Percentiles rank a stretch among this genome's conserved stretches.
Conservation (phyloP, 106 monocot genomes). For the Agapanthus africanus region DNA sequence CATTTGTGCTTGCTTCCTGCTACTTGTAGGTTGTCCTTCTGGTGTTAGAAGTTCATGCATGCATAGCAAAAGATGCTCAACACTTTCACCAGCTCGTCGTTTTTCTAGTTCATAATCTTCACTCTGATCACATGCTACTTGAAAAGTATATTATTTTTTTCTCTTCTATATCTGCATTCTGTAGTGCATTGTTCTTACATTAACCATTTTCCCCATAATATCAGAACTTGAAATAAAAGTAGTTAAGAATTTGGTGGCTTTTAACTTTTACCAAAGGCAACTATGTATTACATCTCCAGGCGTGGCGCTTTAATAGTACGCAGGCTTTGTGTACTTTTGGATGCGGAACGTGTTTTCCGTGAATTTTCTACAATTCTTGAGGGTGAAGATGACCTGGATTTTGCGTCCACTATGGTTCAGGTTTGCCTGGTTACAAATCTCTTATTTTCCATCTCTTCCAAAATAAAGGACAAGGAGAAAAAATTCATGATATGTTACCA, state of each 20-base stretch:
- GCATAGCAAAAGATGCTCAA: conserved; percentile 29
- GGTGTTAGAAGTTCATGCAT: conserved; percentile 26
- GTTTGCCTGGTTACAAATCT: conserved; percentile 23
- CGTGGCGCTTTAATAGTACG: conserved; percentile 95
- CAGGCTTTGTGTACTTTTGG: conserved; percentile 83
- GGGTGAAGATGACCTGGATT: conserved; percentile 72
- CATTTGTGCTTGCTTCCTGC: background rate
- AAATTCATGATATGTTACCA: background rate
- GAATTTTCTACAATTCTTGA: conserved; percentile 83
- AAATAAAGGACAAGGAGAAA: background rate
- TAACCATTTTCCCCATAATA: background rate
- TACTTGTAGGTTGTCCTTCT: conserved; percentile 24
- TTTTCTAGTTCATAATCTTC: conserved; percentile 24
- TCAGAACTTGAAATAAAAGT: conserved; percentile 3
- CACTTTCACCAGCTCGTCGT: conserved; percentile 28
- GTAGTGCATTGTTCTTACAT: background rate
- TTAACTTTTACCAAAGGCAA: background rate
- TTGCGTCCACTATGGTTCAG: conserved; percentile 97
- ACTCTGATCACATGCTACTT: conserved; percentile 19
- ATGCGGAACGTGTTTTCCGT: conserved; percentile 72
- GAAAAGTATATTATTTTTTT: conserved; percentile 19
- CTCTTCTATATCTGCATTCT: background rate
- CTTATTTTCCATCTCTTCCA: background rate
- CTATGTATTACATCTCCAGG: conserved; percentile 26
- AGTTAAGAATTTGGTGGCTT: background rate